Conservation (phyloP, 495 filamentous ascomycete species). For the Cenococcum geophilum region DNA sequence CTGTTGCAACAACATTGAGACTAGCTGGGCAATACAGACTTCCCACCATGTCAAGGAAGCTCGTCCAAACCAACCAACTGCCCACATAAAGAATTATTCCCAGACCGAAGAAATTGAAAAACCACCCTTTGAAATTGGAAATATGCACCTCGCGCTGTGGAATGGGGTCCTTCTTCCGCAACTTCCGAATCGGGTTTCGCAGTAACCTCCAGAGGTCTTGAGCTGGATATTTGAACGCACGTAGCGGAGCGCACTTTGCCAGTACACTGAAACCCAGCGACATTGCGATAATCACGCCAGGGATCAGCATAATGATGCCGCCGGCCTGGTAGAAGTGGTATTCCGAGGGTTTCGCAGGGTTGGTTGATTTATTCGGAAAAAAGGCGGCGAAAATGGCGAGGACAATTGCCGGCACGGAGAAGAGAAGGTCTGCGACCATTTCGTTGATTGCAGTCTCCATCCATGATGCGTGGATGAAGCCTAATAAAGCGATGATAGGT, state of each 20-base stretch:
- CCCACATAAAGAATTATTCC: constrained; percentile 18
- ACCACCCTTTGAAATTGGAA: constrained; percentile 11
- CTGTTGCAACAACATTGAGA: constrained; percentile 6
- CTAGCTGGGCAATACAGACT: constrained; percentile 15
- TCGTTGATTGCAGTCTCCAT: constrained; percentile 21
- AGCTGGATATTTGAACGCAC: constrained; percentile 16
- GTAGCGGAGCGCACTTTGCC: constrained; percentile 6
- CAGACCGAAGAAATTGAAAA: constrained; percentile 6
- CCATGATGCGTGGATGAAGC: constrained; percentile 12
- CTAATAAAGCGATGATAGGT: constrained; percentile 14
- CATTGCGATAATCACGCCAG: constrained; percentile 10
- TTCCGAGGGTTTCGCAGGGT: constrained; percentile 10
- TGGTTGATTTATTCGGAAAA: constrained; percentile 14
- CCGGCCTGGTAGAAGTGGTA: constrained; percentile 17
- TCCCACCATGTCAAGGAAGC: constrained; percentile 12
- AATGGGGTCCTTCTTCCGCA: constrained; percentile 8
- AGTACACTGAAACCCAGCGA: neutral
- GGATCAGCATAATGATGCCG: constrained; percentile 19
- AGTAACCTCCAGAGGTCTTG: constrained; percentile 12
- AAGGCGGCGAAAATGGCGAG: constrained; percentile 16
- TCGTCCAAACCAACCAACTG: constrained; percentile 16
- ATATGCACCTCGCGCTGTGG: constrained; percentile 7
- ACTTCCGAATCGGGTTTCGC: constrained; percentile 10
- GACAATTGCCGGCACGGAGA: constrained; percentile 7
- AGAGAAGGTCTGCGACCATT: constrained; percentile 18